Evolutionary conservation across 2,329 filamentous ascomycete species (phyloP).

Genomic region (Sordariomycetes sp.): DNA sequence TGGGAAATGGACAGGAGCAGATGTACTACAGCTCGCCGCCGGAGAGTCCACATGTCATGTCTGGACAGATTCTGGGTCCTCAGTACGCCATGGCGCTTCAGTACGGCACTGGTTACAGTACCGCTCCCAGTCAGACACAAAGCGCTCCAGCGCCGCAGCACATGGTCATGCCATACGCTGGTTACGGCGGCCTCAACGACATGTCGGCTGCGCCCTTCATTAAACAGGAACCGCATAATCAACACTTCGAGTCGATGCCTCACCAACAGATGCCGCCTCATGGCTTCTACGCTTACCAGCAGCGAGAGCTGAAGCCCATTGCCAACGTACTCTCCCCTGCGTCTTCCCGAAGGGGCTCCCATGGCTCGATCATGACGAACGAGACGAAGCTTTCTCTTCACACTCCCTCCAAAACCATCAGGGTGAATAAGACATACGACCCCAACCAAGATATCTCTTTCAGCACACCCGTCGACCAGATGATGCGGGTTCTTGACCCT

Average conservation of each 20-base stretch:
- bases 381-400: slow-evolving; percentile 3
- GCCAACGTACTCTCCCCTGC: slow-evolving; percentile 1
- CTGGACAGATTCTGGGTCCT: slow-evolving; percentile 20
- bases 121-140: no score
- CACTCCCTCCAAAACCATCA: slow-evolving; percentile 32
- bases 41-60: slow-evolving; percentile 25
- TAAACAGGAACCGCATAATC: no score
- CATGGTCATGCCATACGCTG: no score
- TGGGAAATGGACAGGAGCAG: slow-evolving; percentile 35
- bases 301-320: no score
- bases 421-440: slow-evolving; percentile 34
- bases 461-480: slow-evolving; percentile 72
- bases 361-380: neutral
- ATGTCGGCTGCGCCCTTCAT: no score
- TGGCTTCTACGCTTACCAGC: no score
- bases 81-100: slow-evolving; percentile 28
- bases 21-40: slow-evolving; percentile 39
- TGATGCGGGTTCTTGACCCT: slow-evolving; percentile 68
- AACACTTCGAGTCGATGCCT: no score
- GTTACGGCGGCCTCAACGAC: no score
- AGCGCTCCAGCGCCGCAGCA: slow-evolving; percentile 37
- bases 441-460: slow-evolving; percentile 51
- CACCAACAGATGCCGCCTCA: no score
- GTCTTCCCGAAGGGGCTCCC: neutral
- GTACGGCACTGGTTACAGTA: no score